Percentiles rank a stretch among this genome's conserved stretches.
phyloP scores from a whole-genome alignment of 495 filamentous ascomycete species.

The Aspergillus panamensis region DNA sequence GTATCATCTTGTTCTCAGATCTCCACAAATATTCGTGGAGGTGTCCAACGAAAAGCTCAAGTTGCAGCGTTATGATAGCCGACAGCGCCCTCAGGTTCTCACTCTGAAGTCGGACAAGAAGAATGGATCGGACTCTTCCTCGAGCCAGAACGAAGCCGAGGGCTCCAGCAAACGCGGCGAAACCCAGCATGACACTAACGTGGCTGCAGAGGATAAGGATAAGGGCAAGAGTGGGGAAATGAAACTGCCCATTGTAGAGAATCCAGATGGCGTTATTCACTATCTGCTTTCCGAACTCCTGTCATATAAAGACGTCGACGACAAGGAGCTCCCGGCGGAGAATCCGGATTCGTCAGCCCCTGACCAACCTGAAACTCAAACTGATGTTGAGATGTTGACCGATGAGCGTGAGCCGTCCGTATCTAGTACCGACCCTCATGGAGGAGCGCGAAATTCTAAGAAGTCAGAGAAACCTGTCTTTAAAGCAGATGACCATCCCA shows the following conservation, averaged over 20 bases:
- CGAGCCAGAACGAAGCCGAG: conserved; percentile 30
- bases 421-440: conserved; percentile 31
- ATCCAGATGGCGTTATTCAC: conserved; percentile 93
- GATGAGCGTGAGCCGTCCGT: conserved; percentile 40
- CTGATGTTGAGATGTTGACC: conserved; percentile 50
- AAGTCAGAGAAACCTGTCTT: conserved; percentile 75
- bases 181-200: conserved; percentile 26
- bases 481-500: conserved; percentile 90
- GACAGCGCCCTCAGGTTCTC: conserved; percentile 57
- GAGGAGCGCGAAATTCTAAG: conserved; percentile 38
- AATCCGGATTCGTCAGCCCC: conserved; percentile 44
- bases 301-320: conserved; percentile 87
- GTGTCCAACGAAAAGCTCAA: conserved; percentile 84
- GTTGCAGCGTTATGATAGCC: conserved; percentile 56
- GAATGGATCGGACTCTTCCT: conserved; percentile 27
- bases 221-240: conserved; percentile 61
- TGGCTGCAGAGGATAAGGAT: conserved; percentile 48
- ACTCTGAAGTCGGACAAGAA: conserved; percentile 52
- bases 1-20: conserved; percentile 77
- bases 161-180: conserved; percentile 31
- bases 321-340: conserved; percentile 58
- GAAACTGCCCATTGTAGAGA: conserved; percentile 83
- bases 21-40: conserved; percentile 84
- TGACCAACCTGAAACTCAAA: conserved; percentile 39
- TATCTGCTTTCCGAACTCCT: conserved; percentile 93